Evolutionary conservation across 129 eudicot species (phyloP).

Genomic region (Dittrichia graveolens): DNA sequence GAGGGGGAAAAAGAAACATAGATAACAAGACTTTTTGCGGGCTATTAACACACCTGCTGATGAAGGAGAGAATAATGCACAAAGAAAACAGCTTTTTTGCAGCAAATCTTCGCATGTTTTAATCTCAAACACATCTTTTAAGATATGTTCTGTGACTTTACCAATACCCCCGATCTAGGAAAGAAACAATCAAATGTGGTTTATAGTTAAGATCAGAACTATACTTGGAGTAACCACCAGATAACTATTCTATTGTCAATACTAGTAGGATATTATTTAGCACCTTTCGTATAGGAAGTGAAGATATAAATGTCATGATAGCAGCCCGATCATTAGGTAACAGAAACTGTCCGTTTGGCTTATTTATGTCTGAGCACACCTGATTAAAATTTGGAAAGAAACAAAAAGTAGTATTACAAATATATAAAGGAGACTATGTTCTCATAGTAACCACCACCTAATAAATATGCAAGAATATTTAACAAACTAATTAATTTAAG

Average conservation of each 20-base stretch:
- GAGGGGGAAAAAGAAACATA: too few relatives aligned
- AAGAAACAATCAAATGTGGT: constrained; percentile 25
- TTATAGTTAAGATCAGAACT: background rate
- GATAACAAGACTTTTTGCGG: too few relatives aligned
- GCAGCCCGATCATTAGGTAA: constrained; percentile 79
- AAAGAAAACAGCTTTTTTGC: constrained; percentile 72
- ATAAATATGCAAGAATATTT: background rate
- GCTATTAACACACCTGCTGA: constrained; percentile 69
- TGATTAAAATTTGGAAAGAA: constrained; percentile 29
- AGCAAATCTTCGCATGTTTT: constrained; percentile 82
- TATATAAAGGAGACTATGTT: background rate
- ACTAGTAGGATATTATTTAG: constrained; percentile 5
- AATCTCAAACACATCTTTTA: constrained; percentile 78
- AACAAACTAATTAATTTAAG: background rate
- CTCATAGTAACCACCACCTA: constrained; percentile 10
- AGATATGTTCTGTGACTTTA: constrained; percentile 82
- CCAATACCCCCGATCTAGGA: constrained; percentile 95
- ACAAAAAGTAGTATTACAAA: constrained; percentile 4
- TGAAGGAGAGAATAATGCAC: constrained; percentile 76
- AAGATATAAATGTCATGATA: constrained; percentile 84
- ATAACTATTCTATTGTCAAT: background rate
- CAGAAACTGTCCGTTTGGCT: constrained; percentile 92
- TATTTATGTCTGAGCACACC: constrained; percentile 96
- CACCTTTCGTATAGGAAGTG: constrained; percentile 96
- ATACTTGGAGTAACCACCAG: constrained; percentile 18